Evolutionary conservation across 148 eudicot species (phyloP), one percentile per base, ranked within the genome.

Genomic region (Pouteria glomerata): DNA sequence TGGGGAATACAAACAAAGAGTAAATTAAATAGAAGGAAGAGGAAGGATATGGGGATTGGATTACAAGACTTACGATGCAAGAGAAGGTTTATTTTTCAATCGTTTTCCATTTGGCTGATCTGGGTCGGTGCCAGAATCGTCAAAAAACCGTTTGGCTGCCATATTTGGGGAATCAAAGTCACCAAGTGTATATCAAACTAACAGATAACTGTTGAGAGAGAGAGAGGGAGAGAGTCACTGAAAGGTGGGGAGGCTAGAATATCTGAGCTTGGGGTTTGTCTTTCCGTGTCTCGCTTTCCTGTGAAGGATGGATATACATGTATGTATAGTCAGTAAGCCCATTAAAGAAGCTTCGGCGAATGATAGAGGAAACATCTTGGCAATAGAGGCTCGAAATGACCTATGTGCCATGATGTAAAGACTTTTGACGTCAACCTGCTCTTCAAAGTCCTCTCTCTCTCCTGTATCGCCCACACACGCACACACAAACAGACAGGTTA

Each of bases 31-130:
- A 23, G 35, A 6, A 15, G 29, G 3, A 18, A 48, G 6, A 55
- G 11, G 8, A 30, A 27, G 70, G 27, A 0, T 6, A 37, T 24
- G 1, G 53, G 21, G 29, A 35, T 34, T 37, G 18, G 23, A 10
- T 19, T 27, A 2, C 8, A 44, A 23, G 16, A 79, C 93, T 12
- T 89, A 89, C 94, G 87, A 83, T 14, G 94, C 87, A 26, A 89
- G 79, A 61, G 90, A 76, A 50, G 89, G 83, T 44, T 33, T 74
- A 35, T 68, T 58, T 76, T 58, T 85, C 33, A 45, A 59, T 53
- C 82, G 75, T 76, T 85, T 87, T 23, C 76, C 85, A 47, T 77
- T 72, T 0, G 81, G 82, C 39, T 74, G 78, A 73, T 78, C 87
- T 1, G 61, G 51, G 57, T 73, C 76, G 1, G 72, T 12, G 6